These are phyloP conservation scores for Lactarius sanguifluus DNA, from an alignment of 768 basidiomycete species.

Conservation along the genomic window DNA sequence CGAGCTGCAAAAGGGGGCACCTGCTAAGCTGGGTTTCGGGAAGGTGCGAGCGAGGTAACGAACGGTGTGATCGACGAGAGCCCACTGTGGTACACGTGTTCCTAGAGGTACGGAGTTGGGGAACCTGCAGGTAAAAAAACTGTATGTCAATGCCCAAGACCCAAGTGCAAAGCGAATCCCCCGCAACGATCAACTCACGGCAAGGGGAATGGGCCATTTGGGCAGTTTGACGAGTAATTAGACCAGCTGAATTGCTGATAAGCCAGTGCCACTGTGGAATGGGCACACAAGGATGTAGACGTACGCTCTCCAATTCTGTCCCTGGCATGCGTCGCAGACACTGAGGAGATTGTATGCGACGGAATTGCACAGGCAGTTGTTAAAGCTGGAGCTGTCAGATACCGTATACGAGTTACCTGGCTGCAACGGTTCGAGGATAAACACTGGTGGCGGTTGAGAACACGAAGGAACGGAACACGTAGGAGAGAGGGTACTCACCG, in stretches of 20 bases:
- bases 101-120: not conserved
- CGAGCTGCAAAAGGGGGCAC: not conserved
- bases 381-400: not conserved
- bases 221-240: conserved; percentile 6
- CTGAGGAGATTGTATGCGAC: conserved; percentile 20
- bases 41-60: not conserved
- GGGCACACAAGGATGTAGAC: not conserved
- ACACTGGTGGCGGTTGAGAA: conserved; percentile 5
- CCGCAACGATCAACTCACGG: conserved; percentile 11
- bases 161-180: no score
- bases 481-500: not conserved
- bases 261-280: not conserved
- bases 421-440: not conserved
- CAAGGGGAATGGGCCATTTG: not conserved
- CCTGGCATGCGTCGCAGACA: conserved; percentile 23
- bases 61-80: not conserved
- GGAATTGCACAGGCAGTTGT: conserved; percentile 18
- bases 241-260: conserved; percentile 3
- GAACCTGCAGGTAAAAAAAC: not conserved
- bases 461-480: not conserved
- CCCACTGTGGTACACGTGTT: conserved; percentile 8
- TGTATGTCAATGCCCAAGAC: not conserved
- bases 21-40: not conserved
- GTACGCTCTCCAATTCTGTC: not conserved
- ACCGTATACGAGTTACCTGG: conserved; percentile 7